phyloP scores from a whole-genome alignment of 2,329 filamentous ascomycete species.

The Hymenoscyphus infarciens region DNA sequence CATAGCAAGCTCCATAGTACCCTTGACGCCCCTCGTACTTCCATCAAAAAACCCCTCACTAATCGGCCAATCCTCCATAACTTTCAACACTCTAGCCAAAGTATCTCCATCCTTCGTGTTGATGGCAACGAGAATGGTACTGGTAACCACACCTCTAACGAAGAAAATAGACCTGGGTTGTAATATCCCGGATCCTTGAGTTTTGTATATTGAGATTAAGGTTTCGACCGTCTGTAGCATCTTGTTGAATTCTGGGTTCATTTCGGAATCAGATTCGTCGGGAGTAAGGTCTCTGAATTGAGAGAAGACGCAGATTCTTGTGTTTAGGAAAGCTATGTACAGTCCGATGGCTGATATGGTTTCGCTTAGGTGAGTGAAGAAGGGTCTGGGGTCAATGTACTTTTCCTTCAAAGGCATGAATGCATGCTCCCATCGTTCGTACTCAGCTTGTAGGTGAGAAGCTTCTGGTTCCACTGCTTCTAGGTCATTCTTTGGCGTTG shows the following conservation, averaged over 20 bases:
- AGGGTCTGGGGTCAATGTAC: not conserved
- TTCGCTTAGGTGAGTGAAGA: not conserved
- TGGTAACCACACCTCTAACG: not conserved
- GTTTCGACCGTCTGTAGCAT: not conserved
- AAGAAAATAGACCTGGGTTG: not conserved
- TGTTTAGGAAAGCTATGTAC: not conserved
- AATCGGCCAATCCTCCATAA: not conserved
- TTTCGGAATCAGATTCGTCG: not conserved
- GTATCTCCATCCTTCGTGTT: not conserved
- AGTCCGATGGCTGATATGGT: not conserved
- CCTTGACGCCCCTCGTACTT: not conserved
- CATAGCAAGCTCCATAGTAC: not conserved
- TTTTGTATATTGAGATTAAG: not conserved
- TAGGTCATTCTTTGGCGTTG: not conserved
- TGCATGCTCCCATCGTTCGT: not conserved
- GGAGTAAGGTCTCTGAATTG: not conserved
- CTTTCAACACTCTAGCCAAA: not conserved
- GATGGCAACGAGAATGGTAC: not conserved
- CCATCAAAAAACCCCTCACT: not conserved
- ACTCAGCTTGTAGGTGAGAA: not conserved
- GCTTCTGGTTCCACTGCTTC: not conserved
- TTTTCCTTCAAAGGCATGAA: not conserved
- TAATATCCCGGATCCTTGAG: not conserved
- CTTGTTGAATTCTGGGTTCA: not conserved
- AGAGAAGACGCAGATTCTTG: not conserved